Evolutionary conservation across 2,329 filamentous ascomycete genomes (phyloP), one percentile per base, ranked within the genome.

Genomic region (Pyricularia sp.): DNA sequence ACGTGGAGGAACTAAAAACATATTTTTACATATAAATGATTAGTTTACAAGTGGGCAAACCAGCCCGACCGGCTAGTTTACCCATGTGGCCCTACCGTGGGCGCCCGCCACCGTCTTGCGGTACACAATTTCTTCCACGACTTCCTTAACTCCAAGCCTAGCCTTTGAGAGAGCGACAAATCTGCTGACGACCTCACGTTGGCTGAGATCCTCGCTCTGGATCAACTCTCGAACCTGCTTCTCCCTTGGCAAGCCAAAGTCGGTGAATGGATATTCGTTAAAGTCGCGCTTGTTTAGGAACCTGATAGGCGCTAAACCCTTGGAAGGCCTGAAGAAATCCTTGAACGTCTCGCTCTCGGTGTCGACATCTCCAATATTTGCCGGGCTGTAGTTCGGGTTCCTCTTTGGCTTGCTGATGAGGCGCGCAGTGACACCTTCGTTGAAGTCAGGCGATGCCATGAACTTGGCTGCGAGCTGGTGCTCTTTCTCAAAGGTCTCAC

Each of bases 401-500:
- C 76, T 80, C 73, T 76, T 76, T 23, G 76, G 74, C 80, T 93
- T 93, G 75, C 88, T 85, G 74, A 95, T 86, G 59, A 99, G 85
- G 66, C 90, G 86, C 28, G 93, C 90, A 67, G 88, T 88, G n/a
- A 99, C 94, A 68, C 95, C 95, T 80, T 97, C 92, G 63, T 89
- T 89, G 76, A 99, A 99, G 79, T 99, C 95, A 4, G 88, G 91
- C 77, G 95, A 90, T 69, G 85, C 84, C 94, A 99, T 98, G 82
- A 99, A 98, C 72, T 88, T 87, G 70, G 85, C 82, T 1, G 94
- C 93, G 70, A 99, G 93, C 76, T 90, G 85, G 79, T 95, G 87
- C 82, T 99, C 95, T 71, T 88, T 88, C 76, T 89, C 84, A 84
- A 98, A 99, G 0, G 94, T 89, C 79, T 97, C 86, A 20, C 86